Base-by-base conservation (phyloP, 2,329 filamentous ascomycete genomes). In the Claviceps purpurea region DNA sequence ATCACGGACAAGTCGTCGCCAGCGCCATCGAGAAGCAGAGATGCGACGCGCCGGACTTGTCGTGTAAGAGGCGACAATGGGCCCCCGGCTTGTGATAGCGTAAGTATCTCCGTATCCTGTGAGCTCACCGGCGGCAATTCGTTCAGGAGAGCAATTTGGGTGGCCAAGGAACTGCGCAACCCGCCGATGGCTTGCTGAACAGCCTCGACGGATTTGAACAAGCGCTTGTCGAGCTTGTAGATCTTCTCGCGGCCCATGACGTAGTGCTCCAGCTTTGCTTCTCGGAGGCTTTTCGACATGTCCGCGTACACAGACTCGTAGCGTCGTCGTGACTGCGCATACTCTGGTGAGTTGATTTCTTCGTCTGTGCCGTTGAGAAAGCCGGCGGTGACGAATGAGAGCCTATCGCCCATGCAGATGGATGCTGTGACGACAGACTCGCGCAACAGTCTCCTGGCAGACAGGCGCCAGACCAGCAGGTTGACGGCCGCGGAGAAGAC, bases 231-330 rank as follows among this genome's bases (percentile, higher is more conserved):
- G 3, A 94, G 76, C 40, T 77, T 75, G 64, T 94, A 94, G 56
- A 91, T 78, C 52, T 77, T 77, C 64, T 95, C 90, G 2, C 80
- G 83, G 1, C 91, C 91, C 4, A 89, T 66, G 2, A 90, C 71
- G 61, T 87, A 95, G 62, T 95, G 87, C 65, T 97, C 91, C 54
- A 88, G 84, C 64, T 91, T 95, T 14, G 90, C 86, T 65, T 97
- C 91, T 56, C 81, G 79, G 13, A 95, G 73, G 55, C 87, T 84
- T 63, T 85, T 87, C 50, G 85, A 81, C 64, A 96, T 82, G 39
- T 80, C 75, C 14, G 76, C 73, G 61, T 89, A 84, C 1, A 81
- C 80, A 4, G 78, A 73, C 57, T 79, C 81, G 67, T 89, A 91
- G 42, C 73, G 73, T 2, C 74, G 70, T 14, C 77, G 78, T 39